Percentiles rank a stretch among this genome's conserved stretches.
Evolutionary conservation across 2,329 filamentous ascomycete genomes (phyloP).

Genomic region (Claviceps fusiformis): DNA sequence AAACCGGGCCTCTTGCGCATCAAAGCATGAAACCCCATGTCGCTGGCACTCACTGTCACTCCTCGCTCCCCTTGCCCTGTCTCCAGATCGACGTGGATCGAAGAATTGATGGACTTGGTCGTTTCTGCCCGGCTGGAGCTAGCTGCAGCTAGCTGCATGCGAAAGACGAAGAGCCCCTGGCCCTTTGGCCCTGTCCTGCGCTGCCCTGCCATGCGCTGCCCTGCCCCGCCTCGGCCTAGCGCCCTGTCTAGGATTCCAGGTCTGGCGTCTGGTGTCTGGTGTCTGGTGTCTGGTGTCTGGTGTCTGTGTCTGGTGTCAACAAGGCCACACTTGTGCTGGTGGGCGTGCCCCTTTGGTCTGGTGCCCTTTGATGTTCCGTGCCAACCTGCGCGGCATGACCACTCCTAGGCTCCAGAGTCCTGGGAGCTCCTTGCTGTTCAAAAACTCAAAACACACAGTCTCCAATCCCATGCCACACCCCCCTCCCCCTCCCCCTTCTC

Average conservation of each 20-base stretch:
- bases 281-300: too few relatives aligned
- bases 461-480: too few relatives aligned
- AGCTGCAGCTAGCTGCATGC: conserved; percentile 6
- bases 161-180: not conserved
- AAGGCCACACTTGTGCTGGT: too few relatives aligned
- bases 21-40: conserved; percentile 10
- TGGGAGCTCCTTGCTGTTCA: too few relatives aligned
- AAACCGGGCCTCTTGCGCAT: conserved; percentile 17
- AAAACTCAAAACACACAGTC: too few relatives aligned
- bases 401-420: too few relatives aligned
- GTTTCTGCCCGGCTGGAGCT: not conserved
- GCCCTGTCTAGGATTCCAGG: conserved; percentile 7
- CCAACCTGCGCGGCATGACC: too few relatives aligned
- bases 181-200: not conserved
- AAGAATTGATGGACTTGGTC: conserved; percentile 10
- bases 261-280: not conserved
- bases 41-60: too few relatives aligned
- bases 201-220: not conserved
- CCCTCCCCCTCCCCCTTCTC: too few relatives aligned
- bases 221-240: conserved; percentile 9
- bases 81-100: conserved; percentile 20
- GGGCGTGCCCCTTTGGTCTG: not conserved
- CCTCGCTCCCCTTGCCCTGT: not conserved
- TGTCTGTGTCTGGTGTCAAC: too few relatives aligned
- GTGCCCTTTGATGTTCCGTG: not conserved